Percentiles rank a stretch among this genome's conserved stretches.
Evolutionary conservation across 306 rosid species (phyloP).

Genomic region (Cucurbita maxima): DNA sequence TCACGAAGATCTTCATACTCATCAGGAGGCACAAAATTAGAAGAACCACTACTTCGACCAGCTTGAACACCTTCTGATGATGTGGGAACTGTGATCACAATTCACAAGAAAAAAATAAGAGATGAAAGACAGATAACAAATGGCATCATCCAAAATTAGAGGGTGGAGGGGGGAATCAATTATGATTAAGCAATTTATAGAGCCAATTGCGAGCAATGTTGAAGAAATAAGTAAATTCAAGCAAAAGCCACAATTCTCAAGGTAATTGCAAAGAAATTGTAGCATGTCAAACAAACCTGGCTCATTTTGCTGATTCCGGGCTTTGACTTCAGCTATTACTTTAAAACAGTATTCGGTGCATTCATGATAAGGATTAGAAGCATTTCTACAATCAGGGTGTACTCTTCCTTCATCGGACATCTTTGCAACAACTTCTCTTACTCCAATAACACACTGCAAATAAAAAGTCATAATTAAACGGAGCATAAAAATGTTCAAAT

Average conservation of each 20-base stretch:
- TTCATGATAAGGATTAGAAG: constrained; percentile 69
- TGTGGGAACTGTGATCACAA: constrained; percentile 1
- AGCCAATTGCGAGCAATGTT: neutral
- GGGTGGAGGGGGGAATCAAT: neutral
- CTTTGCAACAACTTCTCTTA: neutral
- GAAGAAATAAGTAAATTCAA: neutral
- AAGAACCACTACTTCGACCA: constrained; percentile 21
- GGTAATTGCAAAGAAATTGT: neutral
- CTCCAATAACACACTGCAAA: neutral
- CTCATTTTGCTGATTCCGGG: constrained; percentile 23
- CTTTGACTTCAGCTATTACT: constrained; percentile 56
- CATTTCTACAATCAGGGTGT: constrained; percentile 88
- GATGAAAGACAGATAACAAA: neutral
- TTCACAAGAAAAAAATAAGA: neutral
- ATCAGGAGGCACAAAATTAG: constrained; percentile 16
- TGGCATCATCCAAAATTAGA: neutral
- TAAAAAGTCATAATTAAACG: neutral
- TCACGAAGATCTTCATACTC: constrained; percentile 33
- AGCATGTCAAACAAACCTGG: constrained; percentile 27
- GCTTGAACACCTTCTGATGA: constrained; percentile 32
- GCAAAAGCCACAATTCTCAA: neutral
- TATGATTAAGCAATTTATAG: neutral
- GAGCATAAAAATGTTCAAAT: neutral
- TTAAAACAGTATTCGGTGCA: constrained; percentile 76
- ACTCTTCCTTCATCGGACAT: constrained; percentile 69